These are phyloP conservation scores for Schizochytrium sp. DNA, from an alignment of 108 stramenopile genomes.

Conservation along the genomic window DNA sequence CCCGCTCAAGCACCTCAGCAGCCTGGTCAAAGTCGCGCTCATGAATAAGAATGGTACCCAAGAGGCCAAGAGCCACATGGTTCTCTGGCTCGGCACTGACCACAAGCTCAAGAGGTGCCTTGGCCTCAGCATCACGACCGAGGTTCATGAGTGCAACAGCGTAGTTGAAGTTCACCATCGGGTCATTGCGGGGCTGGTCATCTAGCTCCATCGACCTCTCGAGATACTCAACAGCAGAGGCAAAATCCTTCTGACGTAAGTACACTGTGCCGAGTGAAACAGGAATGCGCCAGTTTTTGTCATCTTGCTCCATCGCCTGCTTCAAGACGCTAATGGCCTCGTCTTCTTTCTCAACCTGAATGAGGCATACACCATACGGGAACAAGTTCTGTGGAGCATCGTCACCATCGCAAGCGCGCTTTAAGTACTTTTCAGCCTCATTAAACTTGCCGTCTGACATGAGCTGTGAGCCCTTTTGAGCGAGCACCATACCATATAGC, in stretches of 20 bases:
- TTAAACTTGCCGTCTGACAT: neutral
- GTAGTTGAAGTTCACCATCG: constrained; percentile 42
- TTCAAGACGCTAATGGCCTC: neutral
- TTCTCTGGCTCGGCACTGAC: constrained; percentile 11
- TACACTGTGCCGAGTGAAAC: constrained; percentile 5
- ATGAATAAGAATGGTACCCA: constrained; percentile 9
- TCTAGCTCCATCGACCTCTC: neutral
- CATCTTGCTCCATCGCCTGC: neutral
- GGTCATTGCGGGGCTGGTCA: neutral
- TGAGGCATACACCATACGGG: constrained; percentile 47
- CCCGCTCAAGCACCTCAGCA: constrained; percentile 24
- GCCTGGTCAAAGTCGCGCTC: neutral
- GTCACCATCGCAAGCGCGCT: constrained; percentile 60
- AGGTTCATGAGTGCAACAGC: constrained; percentile 48
- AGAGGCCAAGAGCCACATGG: constrained; percentile 36
- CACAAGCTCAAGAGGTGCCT: neutral
- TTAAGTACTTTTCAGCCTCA: constrained; percentile 10
- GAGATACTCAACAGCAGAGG: neutral
- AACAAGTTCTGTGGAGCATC: neutral
- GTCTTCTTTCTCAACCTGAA: constrained; percentile 14
- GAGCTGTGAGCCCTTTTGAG: constrained; percentile 17
- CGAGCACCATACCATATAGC: neutral
- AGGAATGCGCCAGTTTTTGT: constrained; percentile 5
- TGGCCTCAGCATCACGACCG: constrained; percentile 34
- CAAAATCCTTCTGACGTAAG: neutral